These are phyloP conservation scores for Fraxinus quadrangulata DNA, from an alignment of 257 asterid genomes.

Conservation along the genomic window DNA sequence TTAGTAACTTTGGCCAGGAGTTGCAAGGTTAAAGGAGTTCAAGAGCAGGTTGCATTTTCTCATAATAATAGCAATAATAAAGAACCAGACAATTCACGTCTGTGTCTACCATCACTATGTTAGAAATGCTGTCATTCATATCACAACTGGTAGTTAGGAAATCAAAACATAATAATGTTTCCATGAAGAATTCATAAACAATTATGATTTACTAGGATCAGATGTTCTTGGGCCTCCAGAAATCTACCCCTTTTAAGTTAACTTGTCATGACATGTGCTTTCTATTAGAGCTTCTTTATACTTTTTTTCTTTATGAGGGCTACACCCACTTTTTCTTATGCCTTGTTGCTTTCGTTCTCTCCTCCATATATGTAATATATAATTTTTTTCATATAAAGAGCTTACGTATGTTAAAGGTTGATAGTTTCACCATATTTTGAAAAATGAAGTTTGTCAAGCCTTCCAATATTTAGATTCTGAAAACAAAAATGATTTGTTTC, in stretches of 20 bases:
- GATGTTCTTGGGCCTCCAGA: conserved; percentile 2
- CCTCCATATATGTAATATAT: background rate
- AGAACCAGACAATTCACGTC: conserved; percentile 12
- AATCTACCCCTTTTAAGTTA: background rate
- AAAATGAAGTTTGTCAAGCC: background rate
- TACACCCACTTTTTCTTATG: background rate
- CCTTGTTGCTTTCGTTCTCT: background rate
- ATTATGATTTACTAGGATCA: background rate
- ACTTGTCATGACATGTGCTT: background rate
- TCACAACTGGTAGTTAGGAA: conserved; percentile 5
- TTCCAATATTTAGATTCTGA: background rate
- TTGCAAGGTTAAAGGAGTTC: conserved; percentile 84
- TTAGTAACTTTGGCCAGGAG: conserved; percentile 69
- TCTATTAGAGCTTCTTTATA: background rate
- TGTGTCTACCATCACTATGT: background rate
- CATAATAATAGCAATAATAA: background rate
- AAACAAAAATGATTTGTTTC: background rate
- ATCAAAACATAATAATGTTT: background rate
- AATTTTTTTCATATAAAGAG: too few relatives aligned
- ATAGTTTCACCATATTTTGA: too few relatives aligned
- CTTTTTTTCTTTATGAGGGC: background rate
- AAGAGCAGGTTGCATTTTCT: conserved; percentile 65
- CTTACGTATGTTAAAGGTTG: too few relatives aligned
- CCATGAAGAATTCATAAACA: conserved; percentile 4
- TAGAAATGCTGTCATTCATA: background rate